Evolutionary conservation across 78 protist genomes (phyloP), one percentile per base, ranked within the genome.

Genomic region (Carpediemonas membranifera): DNA sequence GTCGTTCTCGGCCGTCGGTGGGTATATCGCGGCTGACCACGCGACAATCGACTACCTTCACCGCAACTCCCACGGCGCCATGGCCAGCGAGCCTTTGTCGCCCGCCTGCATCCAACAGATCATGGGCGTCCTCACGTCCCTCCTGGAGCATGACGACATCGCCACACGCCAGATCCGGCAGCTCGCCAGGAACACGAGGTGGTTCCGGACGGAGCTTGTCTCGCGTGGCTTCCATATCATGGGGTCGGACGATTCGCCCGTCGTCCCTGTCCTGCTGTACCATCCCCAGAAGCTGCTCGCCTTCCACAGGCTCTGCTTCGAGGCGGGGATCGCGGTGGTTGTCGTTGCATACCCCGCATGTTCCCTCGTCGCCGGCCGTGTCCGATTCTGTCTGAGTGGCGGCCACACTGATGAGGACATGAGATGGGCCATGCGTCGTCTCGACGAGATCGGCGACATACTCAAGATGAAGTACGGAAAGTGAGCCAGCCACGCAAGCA

Each of bases 331-430:
- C 28, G 97, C 93, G 0, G 92, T 90, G 1, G 99, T 95, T 0
- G 94, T 94, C 18, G 99, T 95, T 15, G 99, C 97, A 53, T 92
- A 47, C 78, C 99, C 99, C 11, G 99, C 98, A 16, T 90, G 96
- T 0, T 90, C 94, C 2, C 59, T 95, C 34, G 54, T 92, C 31
- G 50, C 63, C 18, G 74, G 88, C 2, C 80, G 99, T 33, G 87
- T 78, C 1, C 85, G 99, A 30, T 94, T 95, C 80, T 95, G 98
- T 77, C 41, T 93, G 37, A 83, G 94, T 0, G 90, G 97, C 0
- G 76, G 90, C 0, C 97, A 94, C 71, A 78, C 91, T 9, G 53
- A 39, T 3, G 94, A 77, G 53, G 93, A 93, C 59, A 31, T 92
- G 0, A 82, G 67, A 1, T 30, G 55, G 27, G 94, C 90, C 3